phyloP scores from a whole-genome alignment of 192 early-diverging fungal species.

The Diversispora eburnea region DNA sequence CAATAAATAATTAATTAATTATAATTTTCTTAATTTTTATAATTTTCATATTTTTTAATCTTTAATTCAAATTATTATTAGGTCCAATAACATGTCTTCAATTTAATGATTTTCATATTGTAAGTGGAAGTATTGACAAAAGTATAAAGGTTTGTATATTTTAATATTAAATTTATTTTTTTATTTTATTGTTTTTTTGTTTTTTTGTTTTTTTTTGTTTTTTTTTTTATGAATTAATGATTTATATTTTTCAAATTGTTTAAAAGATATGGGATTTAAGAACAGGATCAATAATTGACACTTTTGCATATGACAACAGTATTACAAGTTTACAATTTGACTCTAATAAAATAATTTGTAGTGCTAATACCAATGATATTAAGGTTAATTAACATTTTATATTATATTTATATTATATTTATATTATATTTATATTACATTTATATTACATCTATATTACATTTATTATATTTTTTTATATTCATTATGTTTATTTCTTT shows the following conservation, averaged over 20 bases:
- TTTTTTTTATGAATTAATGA: neutral
- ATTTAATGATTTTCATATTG: conserved; percentile 67
- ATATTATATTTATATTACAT: neutral
- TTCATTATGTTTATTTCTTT: neutral
- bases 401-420: neutral
- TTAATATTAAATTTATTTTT: no score
- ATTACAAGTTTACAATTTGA: conserved; percentile 54
- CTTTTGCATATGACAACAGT: conserved; percentile 50
- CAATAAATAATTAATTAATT: conserved; percentile 45
- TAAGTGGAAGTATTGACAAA: conserved; percentile 67
- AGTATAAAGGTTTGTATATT: conserved; percentile 45
- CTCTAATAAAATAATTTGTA: conserved; percentile 52
- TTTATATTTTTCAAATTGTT: neutral
- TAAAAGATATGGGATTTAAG: conserved; percentile 69
- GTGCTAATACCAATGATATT: conserved; percentile 40
- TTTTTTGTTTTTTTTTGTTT: neutral
- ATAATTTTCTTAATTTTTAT: neutral
- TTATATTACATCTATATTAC: neutral
- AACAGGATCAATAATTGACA: conserved; percentile 62
- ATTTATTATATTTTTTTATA: neutral
- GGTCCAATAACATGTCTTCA: conserved; percentile 40
- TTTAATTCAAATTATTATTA: neutral
- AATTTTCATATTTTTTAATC: neutral
- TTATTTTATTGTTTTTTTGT: neutral
- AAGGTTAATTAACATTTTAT: neutral